Evolutionary conservation across 2,329 filamentous ascomycete genomes (phyloP).

Genomic region (Parafenestella ontariensis): DNA sequence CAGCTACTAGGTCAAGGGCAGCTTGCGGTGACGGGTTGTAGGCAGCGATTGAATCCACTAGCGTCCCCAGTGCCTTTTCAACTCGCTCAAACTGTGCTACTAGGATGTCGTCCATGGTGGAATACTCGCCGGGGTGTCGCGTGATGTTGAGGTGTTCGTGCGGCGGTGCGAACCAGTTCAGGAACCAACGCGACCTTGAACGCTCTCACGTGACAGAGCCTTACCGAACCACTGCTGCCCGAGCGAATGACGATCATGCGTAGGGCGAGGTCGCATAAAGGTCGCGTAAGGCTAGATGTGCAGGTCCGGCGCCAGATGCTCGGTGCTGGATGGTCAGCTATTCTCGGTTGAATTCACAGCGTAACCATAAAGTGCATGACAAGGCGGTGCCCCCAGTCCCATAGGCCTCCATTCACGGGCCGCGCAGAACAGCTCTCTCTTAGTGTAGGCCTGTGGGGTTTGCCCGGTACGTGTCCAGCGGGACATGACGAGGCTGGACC

Average conservation of each 20-base stretch:
- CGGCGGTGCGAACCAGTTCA: no score
- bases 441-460: not conserved
- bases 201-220: conserved; percentile 10
- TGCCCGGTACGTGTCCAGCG: not conserved
- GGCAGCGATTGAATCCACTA: conserved; percentile 81
- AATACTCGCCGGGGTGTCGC: no score
- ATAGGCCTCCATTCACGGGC: not conserved
- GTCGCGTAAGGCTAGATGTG: conserved; percentile 17
- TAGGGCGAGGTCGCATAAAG: conserved; percentile 9
- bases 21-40: conserved; percentile 77
- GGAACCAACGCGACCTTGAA: not conserved
- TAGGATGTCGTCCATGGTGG: conserved; percentile 52
- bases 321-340: conserved; percentile 31
- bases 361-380: not conserved
- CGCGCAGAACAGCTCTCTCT: not conserved
- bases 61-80: conserved; percentile 63
- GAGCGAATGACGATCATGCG: conserved; percentile 3
- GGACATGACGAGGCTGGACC: conserved; percentile 2
- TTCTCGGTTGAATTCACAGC: conserved; percentile 11
- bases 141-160: no score
- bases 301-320: conserved; percentile 30
- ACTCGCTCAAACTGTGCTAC: conserved; percentile 55
- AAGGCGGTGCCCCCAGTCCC: not conserved
- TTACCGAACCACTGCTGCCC: conserved; percentile 3
- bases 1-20: conserved; percentile 72